These are phyloP conservation scores for Rhexocercosporidium sp. DNA, from an alignment of 2,329 filamentous ascomycete species.

Conservation along the genomic window DNA sequence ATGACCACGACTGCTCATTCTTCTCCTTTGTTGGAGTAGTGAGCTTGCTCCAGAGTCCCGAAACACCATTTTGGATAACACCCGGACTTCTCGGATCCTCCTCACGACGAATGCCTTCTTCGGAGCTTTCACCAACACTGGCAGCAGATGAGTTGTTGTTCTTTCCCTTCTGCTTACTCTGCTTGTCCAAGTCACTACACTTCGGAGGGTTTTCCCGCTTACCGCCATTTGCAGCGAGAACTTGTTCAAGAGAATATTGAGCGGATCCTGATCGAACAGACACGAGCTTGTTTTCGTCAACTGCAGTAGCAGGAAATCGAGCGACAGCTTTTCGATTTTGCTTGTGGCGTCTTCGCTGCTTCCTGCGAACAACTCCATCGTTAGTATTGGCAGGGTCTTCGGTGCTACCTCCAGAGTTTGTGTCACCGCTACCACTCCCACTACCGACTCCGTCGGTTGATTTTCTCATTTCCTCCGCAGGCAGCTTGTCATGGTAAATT, in stretches of 20 bases:
- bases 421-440: conserved; percentile 7
- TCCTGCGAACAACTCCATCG: conserved; percentile 1
- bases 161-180: conserved; percentile 2
- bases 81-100: conserved; percentile 8
- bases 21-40: conserved; percentile 5
- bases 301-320: not conserved
- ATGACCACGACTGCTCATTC: not conserved
- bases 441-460: conserved; percentile 3
- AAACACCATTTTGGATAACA: not conserved
- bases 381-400: not conserved
- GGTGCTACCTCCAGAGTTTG: conserved; percentile 10
- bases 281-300: not conserved
- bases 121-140: not conserved
- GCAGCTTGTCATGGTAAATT: not conserved
- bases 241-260: conserved; percentile 11
- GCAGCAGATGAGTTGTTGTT: not conserved
- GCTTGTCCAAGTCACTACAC: conserved; percentile 1
- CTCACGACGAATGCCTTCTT: conserved; percentile 4
- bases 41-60: conserved; percentile 7
- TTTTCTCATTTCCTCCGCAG: not conserved
- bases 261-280: not conserved
- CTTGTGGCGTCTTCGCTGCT: conserved; percentile 13
- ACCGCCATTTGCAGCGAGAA: conserved; percentile 8
- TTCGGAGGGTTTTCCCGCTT: conserved; percentile 5
- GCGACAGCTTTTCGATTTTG: not conserved